Evolutionary conservation across 495 filamentous ascomycete species (phyloP).

Genomic region (Emericellopsis terricola): DNA sequence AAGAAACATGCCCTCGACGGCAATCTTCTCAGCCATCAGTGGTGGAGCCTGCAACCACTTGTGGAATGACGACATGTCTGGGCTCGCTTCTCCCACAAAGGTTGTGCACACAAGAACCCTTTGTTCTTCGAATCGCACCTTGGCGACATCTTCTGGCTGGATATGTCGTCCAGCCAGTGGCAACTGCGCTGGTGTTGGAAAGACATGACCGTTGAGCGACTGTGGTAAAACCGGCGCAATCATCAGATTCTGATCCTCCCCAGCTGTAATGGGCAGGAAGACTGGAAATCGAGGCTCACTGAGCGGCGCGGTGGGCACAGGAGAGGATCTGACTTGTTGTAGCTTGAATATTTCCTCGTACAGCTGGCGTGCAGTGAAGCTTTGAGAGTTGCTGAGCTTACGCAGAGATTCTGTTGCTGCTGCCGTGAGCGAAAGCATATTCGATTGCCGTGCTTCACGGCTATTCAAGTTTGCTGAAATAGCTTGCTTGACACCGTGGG

Average conservation of each 20-base stretch:
- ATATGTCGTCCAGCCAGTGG: too few relatives aligned
- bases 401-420: conserved; percentile 27
- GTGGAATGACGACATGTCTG: conserved; percentile 38
- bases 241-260: conserved; percentile 25
- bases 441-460: conserved; percentile 12
- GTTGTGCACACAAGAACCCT: conserved; percentile 37
- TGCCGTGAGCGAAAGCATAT: conserved; percentile 29
- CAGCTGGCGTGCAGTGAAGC: conserved; percentile 29
- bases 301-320: conserved; percentile 21
- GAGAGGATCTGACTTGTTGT: conserved; percentile 11
- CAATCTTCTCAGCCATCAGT: conserved; percentile 26
- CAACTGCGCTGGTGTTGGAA: too few relatives aligned
- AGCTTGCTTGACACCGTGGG: conserved; percentile 33
- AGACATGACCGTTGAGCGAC: too few relatives aligned
- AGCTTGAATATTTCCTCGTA: conserved; percentile 28
- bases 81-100: conserved; percentile 35
- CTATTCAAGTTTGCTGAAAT: conserved; percentile 30
- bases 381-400: conserved; percentile 22
- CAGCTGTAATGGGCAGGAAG: conserved; percentile 28
- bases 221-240: conserved; percentile 22
- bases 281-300: conserved; percentile 24
- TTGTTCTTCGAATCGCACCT: conserved; percentile 32
- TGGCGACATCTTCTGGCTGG: conserved; percentile 23
- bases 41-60: conserved; percentile 35
- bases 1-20: conserved; percentile 39